phyloP scores from a whole-genome alignment of 345 rosid species.

The Jatropha curcas region DNA sequence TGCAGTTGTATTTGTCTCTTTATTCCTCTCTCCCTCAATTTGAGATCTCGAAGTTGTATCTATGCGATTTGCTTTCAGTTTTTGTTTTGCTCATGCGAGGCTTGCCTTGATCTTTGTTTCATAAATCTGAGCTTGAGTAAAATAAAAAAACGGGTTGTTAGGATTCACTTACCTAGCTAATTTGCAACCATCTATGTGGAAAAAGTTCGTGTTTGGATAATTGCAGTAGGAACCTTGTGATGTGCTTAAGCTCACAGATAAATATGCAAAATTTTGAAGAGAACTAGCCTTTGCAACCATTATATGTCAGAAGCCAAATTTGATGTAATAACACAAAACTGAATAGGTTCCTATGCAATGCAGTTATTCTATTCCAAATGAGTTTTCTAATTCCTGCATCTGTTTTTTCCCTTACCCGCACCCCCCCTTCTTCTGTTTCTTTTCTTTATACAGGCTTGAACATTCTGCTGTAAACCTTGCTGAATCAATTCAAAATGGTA shows the following conservation, averaged over 20 bases:
- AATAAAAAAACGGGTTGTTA: background rate
- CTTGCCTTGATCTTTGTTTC: background rate
- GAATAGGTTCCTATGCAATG: background rate
- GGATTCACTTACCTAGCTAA: background rate
- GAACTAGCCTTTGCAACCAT: background rate
- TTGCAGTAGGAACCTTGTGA: background rate
- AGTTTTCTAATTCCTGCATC: background rate
- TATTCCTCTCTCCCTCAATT: background rate
- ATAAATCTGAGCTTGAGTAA: background rate
- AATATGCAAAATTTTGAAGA: background rate
- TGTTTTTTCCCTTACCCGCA: background rate
- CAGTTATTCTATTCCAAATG: background rate
- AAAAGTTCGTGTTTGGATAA: background rate
- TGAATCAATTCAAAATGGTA: conserved; percentile 67
- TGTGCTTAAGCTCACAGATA: background rate
- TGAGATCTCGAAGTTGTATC: background rate
- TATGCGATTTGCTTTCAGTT: background rate
- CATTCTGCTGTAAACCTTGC: conserved; percentile 64
- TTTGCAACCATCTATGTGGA: background rate
- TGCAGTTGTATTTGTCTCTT: no score
- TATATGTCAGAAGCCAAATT: background rate
- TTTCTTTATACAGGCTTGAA: conserved; percentile 61
- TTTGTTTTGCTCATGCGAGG: background rate
- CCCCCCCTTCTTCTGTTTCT: background rate
- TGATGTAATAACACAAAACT: background rate